Percentiles rank a stretch among this genome's conserved stretches.
phyloP scores from a whole-genome alignment of 805 yeast genomes.

The Ogataea ganodermae region DNA sequence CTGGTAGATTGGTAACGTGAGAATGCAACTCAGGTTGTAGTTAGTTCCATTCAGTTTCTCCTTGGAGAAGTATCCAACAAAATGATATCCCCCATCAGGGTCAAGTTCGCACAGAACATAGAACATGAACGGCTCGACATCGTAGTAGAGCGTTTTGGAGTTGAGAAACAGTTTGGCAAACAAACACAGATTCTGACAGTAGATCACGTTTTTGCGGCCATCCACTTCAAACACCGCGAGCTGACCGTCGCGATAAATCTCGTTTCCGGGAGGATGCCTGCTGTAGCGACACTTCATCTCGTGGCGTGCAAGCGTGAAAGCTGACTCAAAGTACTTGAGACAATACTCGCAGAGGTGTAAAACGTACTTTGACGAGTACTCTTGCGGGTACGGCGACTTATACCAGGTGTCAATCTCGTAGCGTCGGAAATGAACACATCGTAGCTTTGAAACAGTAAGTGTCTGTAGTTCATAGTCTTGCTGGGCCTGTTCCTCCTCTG shows the following conservation, averaged over 20 bases:
- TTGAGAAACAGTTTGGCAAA: slow-evolving; percentile 86
- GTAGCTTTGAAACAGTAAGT: slow-evolving; percentile 45
- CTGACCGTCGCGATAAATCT: slow-evolving; percentile 75
- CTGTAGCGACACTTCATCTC: slow-evolving; percentile 65
- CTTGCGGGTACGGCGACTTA: slow-evolving; percentile 90
- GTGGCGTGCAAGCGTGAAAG: slow-evolving; percentile 70
- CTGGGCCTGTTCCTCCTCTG: slow-evolving; percentile 27
- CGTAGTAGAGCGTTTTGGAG: slow-evolving; percentile 89
- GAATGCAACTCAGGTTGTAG: slow-evolving; percentile 86
- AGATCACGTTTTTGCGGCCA: slow-evolving; percentile 78
- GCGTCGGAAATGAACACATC: slow-evolving; percentile 68
- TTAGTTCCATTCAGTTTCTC: slow-evolving; percentile 74
- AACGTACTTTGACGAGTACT: slow-evolving; percentile 61
- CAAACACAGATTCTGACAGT: slow-evolving; percentile 88
- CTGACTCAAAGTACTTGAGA: slow-evolving; percentile 73
- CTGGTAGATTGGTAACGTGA: slow-evolving; percentile 86
- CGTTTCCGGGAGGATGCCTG: slow-evolving; percentile 86
- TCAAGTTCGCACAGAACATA: slow-evolving; percentile 79
- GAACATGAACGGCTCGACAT: slow-evolving; percentile 93
- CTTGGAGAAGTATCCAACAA: slow-evolving; percentile 94
- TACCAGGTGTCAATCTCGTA: slow-evolving; percentile 89
- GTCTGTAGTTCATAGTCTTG: slow-evolving; percentile 28
- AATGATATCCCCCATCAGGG: slow-evolving; percentile 53
- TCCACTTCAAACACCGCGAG: slow-evolving; percentile 89
- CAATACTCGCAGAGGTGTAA: slow-evolving; percentile 84